A percentile compares a stretch with the other conserved stretches of the same genome.
Evolutionary conservation across 75 land plant genomes (phyloP).

Genomic region (Chamaecyparis obtusa): DNA sequence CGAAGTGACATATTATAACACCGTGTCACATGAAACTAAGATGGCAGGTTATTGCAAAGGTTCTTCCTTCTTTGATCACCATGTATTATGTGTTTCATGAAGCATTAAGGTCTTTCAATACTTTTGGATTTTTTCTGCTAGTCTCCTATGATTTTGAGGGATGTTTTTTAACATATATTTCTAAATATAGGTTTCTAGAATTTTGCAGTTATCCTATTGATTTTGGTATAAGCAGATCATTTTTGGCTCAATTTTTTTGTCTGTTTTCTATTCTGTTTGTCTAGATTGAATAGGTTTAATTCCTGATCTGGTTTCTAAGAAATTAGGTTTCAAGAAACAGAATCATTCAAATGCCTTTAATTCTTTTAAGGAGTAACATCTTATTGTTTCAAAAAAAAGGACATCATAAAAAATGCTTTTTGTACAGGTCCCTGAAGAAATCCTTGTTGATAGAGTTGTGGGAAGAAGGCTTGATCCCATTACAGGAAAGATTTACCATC

Average conservation of each 20-base stretch:
- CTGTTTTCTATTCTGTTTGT: background rate
- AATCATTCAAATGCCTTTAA: background rate
- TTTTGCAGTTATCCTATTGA: background rate
- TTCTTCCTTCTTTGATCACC: conserved; percentile 5
- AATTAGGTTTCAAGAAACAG: background rate
- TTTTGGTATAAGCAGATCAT: background rate
- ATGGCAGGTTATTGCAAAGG: background rate
- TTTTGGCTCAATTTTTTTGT: background rate
- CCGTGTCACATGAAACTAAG: background rate
- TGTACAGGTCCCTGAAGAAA: conserved; percentile 78
- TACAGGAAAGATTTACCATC: conserved; percentile 96
- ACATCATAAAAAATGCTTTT: background rate
- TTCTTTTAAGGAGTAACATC: background rate
- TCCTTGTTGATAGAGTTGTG: conserved; percentile 89
- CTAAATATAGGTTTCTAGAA: background rate
- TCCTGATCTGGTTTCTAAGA: background rate
- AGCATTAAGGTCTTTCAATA: background rate
- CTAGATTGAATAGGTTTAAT: background rate
- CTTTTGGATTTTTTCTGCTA: background rate
- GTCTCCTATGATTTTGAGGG: background rate
- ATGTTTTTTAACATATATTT: background rate
- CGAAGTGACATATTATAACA: background rate
- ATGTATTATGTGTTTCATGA: background rate
- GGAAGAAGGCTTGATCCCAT: conserved; percentile 94
- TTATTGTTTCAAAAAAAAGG: background rate